A percentile compares a stretch with the other conserved stretches of the same genome.
phyloP scores from a whole-genome alignment of 805 yeast species.

The Myxozyma kluyveri region DNA sequence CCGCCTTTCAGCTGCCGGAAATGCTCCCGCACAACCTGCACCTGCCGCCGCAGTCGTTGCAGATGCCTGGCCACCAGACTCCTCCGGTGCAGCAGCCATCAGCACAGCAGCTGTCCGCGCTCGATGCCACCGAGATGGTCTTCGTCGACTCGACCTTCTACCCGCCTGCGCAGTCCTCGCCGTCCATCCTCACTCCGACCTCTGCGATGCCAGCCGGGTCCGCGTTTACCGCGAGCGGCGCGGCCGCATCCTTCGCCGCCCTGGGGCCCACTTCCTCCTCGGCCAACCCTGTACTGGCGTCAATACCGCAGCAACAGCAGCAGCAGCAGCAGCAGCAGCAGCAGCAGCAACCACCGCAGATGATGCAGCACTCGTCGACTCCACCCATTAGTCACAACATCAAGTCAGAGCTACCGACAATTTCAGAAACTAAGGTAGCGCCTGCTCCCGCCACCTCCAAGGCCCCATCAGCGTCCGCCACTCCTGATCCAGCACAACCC shows the following conservation, averaged over 20 bases:
- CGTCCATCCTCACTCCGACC: not conserved
- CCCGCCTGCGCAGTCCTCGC: too few relatives aligned
- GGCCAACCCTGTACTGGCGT: not conserved
- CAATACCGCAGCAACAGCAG: not conserved
- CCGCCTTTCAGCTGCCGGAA: not conserved
- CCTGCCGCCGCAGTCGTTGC: too few relatives aligned
- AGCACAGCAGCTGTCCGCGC: too few relatives aligned
- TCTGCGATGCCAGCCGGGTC: not conserved
- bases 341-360: not conserved
- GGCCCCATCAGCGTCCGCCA: not conserved
- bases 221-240: not conserved
- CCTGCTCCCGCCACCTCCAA: constrained; percentile 2
- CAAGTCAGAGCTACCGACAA: not conserved
- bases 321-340: constrained; percentile 3
- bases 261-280: not conserved
- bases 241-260: not conserved
- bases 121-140: too few relatives aligned
- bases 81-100: too few relatives aligned
- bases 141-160: too few relatives aligned
- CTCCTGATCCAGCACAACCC: constrained; percentile 2
- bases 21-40: too few relatives aligned
- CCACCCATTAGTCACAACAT: not conserved
- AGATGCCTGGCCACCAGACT: too few relatives aligned
- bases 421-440: not conserved
- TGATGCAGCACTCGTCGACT: not conserved